These are phyloP conservation scores for Pseudophaeomoniella oleicola DNA, from an alignment of 2,329 filamentous ascomycete species.

Conservation along the genomic window DNA sequence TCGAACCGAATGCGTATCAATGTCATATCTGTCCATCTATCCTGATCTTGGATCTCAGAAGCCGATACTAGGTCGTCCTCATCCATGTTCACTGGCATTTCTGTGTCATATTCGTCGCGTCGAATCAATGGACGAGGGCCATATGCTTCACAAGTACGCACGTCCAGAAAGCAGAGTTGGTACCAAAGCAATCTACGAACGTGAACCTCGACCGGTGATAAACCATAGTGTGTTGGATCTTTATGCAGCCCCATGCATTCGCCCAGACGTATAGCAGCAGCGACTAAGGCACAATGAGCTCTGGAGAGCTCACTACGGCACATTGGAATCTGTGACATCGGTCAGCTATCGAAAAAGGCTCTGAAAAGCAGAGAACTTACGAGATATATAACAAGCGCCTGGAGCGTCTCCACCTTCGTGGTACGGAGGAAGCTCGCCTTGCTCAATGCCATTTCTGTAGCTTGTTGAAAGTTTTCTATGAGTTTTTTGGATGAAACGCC, in stretches of 20 bases:
- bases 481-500: conserved; percentile 42
- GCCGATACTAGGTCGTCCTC: conserved; percentile 43
- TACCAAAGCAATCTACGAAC: conserved; percentile 62
- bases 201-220: conserved; percentile 54
- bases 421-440: conserved; percentile 59
- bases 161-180: conserved; percentile 62
- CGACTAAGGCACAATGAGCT: conserved; percentile 57
- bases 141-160: conserved; percentile 59
- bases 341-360: conserved; percentile 9
- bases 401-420: conserved; percentile 58
- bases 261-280: conserved; percentile 56
- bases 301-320: conserved; percentile 59
- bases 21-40: conserved; percentile 52
- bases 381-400: conserved; percentile 64
- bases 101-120: conserved; percentile 62
- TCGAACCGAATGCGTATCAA: conserved; percentile 56
- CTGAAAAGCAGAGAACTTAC: conserved; percentile 26
- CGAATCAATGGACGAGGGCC: conserved; percentile 58
- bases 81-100: conserved; percentile 55
- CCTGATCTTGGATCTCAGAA: not conserved
- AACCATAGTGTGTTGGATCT: conserved; percentile 52
- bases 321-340: conserved; percentile 44
- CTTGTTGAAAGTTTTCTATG: conserved; percentile 49
- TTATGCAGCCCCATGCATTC: conserved; percentile 66
- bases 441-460: conserved; percentile 51